Percentiles rank a stretch among this genome's conserved stretches.
Conservation (phyloP, 1,284 basidiomycete species). For the Naganishia sp. region DNA sequence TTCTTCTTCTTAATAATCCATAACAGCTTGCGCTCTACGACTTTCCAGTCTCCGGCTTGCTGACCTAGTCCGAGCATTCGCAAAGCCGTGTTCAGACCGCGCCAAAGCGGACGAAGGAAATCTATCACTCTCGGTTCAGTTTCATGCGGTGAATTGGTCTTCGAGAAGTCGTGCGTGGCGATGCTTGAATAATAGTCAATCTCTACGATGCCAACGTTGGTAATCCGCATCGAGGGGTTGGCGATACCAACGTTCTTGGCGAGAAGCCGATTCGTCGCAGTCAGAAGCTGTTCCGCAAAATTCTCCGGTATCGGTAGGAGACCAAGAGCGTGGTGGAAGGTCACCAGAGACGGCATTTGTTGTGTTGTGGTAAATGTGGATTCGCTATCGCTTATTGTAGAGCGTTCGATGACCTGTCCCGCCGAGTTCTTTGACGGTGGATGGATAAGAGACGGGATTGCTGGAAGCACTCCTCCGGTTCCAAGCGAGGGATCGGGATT, state of each 20-base stretch:
- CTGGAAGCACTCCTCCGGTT: conserved; percentile 48
- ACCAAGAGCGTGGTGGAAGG: conserved; percentile 49
- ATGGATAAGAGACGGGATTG: conserved; percentile 47
- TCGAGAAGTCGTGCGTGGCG: conserved; percentile 4
- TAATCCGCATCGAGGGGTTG: conserved; percentile 36
- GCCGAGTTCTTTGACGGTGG: conserved; percentile 32
- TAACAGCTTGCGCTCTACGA: conserved; percentile 9
- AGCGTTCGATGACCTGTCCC: conserved; percentile 22
- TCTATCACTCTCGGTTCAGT: conserved; percentile 14
- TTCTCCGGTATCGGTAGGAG: conserved; percentile 44
- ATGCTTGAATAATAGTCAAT: conserved; percentile 33
- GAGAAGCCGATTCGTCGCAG: conserved; percentile 45
- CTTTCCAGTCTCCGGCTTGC: conserved; percentile 17
- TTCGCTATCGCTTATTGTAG: not conserved
- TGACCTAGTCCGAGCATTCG: conserved; percentile 4
- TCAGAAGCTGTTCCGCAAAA: conserved; percentile 49
- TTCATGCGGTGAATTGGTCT: not conserved
- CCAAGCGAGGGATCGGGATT: conserved; percentile 33
- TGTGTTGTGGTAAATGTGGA: conserved; percentile 12
- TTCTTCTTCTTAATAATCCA: conserved; percentile 20
- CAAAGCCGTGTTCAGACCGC: not conserved
- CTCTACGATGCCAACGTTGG: conserved; percentile 47
- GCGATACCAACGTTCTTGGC: conserved; percentile 45
- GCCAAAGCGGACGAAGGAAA: conserved; percentile 20
- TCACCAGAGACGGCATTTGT: conserved; percentile 42